Conservation (phyloP, 208 protist species). For the Trypanosoma platydactyli region DNA sequence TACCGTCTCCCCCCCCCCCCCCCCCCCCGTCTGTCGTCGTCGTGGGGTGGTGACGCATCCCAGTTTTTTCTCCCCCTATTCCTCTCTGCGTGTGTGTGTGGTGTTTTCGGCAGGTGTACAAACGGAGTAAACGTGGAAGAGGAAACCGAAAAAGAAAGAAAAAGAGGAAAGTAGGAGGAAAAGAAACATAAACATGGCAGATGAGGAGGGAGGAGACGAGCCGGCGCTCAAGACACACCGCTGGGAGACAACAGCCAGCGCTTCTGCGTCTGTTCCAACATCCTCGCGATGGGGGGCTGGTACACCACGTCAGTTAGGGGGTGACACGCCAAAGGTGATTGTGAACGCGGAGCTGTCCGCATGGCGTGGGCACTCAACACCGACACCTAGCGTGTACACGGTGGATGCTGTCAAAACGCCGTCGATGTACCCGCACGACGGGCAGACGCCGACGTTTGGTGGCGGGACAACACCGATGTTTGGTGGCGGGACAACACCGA, state of each 20-base stretch:
- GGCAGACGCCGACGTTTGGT: conserved; percentile 38
- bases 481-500: conserved; percentile 16
- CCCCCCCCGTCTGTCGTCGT: no score
- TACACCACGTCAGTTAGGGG: conserved; percentile 74
- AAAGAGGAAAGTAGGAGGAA: background rate
- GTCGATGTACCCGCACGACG: conserved; percentile 28
- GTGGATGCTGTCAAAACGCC: conserved; percentile 61
- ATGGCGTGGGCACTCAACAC: conserved; percentile 76
- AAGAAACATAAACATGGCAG: conserved; percentile 17
- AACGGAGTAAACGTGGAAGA: conserved; percentile 8
- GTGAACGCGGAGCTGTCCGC: conserved; percentile 46
- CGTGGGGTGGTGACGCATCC: background rate
- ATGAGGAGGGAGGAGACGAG: conserved; percentile 29
- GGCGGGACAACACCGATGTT: background rate
- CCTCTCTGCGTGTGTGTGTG: conserved; percentile 3
- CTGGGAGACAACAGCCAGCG: conserved; percentile 41
- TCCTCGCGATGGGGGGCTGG: conserved; percentile 71
- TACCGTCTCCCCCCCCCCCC: background rate
- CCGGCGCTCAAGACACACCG: conserved; percentile 60
- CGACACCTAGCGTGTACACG: conserved; percentile 52
- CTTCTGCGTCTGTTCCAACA: conserved; percentile 28
- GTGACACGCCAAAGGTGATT: conserved; percentile 57
- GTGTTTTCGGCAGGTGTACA: background rate
- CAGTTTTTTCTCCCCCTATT: background rate
- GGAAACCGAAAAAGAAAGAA: conserved; percentile 1